A percentile compares a stretch with the other conserved stretches of the same genome.
phyloP scores from a whole-genome alignment of 495 filamentous ascomycete genomes.

The Coniosporium apollinis region DNA sequence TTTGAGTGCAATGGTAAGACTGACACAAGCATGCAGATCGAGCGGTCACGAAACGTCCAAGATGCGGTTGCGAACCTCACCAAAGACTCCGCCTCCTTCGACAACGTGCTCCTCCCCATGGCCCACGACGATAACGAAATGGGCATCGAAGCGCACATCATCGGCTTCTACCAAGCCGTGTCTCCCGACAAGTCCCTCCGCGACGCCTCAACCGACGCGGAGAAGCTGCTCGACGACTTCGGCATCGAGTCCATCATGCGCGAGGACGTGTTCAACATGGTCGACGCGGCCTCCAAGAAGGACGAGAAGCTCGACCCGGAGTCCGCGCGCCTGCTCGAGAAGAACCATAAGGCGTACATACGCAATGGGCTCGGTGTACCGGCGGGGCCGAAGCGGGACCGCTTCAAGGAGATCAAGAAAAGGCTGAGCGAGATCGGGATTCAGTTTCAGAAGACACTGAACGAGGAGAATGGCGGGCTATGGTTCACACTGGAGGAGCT shows the following conservation, averaged over 20 bases:
- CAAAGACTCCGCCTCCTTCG: conserved; percentile 33
- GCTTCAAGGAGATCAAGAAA: conserved; percentile 63
- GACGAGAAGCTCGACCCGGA: conserved; percentile 46
- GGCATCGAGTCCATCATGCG: conserved; percentile 50
- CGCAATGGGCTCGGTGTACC: conserved; percentile 46
- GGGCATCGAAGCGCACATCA: conserved; percentile 23
- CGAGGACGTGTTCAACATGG: conserved; percentile 46
- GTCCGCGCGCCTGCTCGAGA: conserved; percentile 45
- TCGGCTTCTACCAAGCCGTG: conserved; percentile 33
- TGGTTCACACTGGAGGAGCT: conserved; percentile 48
- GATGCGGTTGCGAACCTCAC: conserved; percentile 60
- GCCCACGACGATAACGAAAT: conserved; percentile 30
- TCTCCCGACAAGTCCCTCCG: conserved; percentile 23
- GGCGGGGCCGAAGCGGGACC: conserved; percentile 40
- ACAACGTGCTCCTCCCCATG: conserved; percentile 26
- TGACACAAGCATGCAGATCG: no score
- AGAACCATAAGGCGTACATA: conserved; percentile 50
- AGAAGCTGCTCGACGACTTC: conserved; percentile 51
- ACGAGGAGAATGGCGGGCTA: conserved; percentile 49
- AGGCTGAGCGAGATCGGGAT: conserved; percentile 46
- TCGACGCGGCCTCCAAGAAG: conserved; percentile 43
- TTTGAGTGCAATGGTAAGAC: not conserved
- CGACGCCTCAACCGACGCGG: conserved; percentile 50
- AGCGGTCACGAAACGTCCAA: conserved; percentile 47
- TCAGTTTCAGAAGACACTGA: conserved; percentile 51